These are phyloP conservation scores for Mycena pura DNA, from an alignment of 768 basidiomycete genomes.

Conservation along the genomic window DNA sequence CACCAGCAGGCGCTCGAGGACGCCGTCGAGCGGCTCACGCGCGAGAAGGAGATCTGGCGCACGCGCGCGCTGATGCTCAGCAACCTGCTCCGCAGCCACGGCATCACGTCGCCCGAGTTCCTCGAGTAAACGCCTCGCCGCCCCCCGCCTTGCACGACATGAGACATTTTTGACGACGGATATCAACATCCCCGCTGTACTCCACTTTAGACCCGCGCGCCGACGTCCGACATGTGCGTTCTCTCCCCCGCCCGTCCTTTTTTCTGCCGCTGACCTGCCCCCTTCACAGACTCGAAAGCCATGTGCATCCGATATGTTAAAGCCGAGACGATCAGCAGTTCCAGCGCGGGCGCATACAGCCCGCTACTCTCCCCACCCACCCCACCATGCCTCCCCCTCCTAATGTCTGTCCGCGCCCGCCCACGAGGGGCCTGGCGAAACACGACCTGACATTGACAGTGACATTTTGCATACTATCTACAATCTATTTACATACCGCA, in stretches of 20 bases:
- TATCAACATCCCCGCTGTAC: conserved; percentile 18
- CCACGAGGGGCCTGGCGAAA: too few relatives aligned
- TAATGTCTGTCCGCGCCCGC: too few relatives aligned
- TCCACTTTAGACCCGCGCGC: conserved; percentile 20
- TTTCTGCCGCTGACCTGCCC: background rate
- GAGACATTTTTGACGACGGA: conserved; percentile 17
- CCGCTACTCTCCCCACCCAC: too few relatives aligned
- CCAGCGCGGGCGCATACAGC: too few relatives aligned
- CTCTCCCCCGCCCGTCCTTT: background rate
- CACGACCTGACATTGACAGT: too few relatives aligned
- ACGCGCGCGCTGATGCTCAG: conserved; percentile 45
- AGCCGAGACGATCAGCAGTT: conserved; percentile 12
- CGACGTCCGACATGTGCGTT: conserved; percentile 29
- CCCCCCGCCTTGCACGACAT: background rate
- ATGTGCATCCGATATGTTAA: conserved; percentile 29
- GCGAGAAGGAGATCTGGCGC: conserved; percentile 61
- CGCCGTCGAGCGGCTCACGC: conserved; percentile 48
- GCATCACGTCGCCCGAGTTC: conserved; percentile 50
- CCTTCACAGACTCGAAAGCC: conserved; percentile 18
- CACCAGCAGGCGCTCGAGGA: conserved; percentile 64
- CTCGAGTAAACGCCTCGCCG: conserved; percentile 27
- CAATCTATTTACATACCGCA: too few relatives aligned
- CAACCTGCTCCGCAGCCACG: conserved; percentile 55
- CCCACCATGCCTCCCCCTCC: too few relatives aligned
- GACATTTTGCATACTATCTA: too few relatives aligned